Percentiles rank a stretch among this genome's conserved stretches.
Evolutionary conservation across 176 grass and related monocot genomes (phyloP).

Genomic region (Cenchrus purpureus): DNA sequence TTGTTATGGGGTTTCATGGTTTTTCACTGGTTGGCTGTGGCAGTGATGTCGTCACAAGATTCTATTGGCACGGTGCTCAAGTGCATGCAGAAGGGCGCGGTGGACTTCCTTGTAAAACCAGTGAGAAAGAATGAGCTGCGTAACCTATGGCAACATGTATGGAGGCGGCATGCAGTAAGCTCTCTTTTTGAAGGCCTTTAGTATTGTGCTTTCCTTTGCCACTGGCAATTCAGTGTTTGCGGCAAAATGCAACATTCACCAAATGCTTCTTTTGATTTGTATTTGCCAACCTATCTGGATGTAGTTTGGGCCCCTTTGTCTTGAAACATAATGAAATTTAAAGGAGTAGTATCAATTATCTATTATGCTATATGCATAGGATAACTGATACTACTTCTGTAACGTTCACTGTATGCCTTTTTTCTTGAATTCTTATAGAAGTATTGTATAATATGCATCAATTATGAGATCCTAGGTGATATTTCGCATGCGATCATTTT

Average conservation of each 20-base stretch:
- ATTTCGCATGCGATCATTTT: background rate
- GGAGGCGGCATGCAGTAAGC: conserved; percentile 95
- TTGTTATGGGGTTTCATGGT: conserved; percentile 1
- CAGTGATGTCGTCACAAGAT: conserved; percentile 99
- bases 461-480: conserved; percentile 1
- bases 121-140: conserved; percentile 90
- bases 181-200: conserved; percentile 9
- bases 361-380: too few relatives aligned
- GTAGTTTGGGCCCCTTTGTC: background rate
- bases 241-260: background rate
- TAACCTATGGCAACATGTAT: conserved; percentile 99
- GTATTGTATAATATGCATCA: background rate
- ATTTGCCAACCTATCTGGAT: conserved; percentile 11
- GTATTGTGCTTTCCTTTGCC: conserved; percentile 11
- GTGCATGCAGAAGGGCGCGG: conserved; percentile 94
- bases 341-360: background rate
- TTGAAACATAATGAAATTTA: background rate
- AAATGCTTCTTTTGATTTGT: background rate
- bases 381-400: too few relatives aligned
- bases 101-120: conserved; percentile 94
- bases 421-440: too few relatives aligned
- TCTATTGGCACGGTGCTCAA: conserved; percentile 91
- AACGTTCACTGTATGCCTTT: too few relatives aligned
- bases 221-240: background rate
- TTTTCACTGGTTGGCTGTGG: conserved; percentile 29